Percentiles rank a stretch among this genome's conserved stretches.
phyloP scores from a whole-genome alignment of 2,329 filamentous ascomycete genomes.

The Neobulgaria alba region DNA sequence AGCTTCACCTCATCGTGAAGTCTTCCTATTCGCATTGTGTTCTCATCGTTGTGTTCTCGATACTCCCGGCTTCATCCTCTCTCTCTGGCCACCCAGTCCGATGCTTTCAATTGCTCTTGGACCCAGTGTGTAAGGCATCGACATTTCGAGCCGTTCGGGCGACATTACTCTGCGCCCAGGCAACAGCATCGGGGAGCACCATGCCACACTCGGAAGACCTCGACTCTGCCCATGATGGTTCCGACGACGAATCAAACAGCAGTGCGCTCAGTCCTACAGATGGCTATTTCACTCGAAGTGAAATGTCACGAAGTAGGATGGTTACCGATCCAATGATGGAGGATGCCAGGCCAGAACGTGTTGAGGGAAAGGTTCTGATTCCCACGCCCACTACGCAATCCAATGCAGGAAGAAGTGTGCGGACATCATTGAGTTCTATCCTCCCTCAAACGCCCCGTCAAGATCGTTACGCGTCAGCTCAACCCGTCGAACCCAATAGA shows the following conservation, averaged over 20 bases:
- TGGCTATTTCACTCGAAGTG: constrained; percentile 25
- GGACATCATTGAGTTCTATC: constrained; percentile 12
- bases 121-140: not conserved
- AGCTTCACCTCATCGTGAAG: not conserved
- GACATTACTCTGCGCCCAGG: constrained; percentile 1
- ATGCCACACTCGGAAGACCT: constrained; percentile 21
- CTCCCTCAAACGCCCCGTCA: constrained; percentile 13
- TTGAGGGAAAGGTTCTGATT: constrained; percentile 21
- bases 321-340: constrained; percentile 21
- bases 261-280: constrained; percentile 24
- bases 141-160: too few species aligned
- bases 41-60: not conserved
- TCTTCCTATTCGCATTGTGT: not conserved
- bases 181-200: constrained; percentile 9
- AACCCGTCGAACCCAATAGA: constrained; percentile 4
- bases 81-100: not conserved
- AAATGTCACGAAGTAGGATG: constrained; percentile 12
- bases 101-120: not conserved
- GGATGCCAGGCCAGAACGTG: constrained; percentile 13
- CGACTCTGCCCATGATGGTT: constrained; percentile 17
- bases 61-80: not conserved
- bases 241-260: constrained; percentile 21
- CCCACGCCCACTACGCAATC: constrained; percentile 12
- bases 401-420: constrained; percentile 8
- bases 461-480: constrained; percentile 17